These are phyloP conservation scores for Cephalotrichum gorgonifer DNA, from an alignment of 2,329 filamentous ascomycete genomes.

Conservation along the genomic window DNA sequence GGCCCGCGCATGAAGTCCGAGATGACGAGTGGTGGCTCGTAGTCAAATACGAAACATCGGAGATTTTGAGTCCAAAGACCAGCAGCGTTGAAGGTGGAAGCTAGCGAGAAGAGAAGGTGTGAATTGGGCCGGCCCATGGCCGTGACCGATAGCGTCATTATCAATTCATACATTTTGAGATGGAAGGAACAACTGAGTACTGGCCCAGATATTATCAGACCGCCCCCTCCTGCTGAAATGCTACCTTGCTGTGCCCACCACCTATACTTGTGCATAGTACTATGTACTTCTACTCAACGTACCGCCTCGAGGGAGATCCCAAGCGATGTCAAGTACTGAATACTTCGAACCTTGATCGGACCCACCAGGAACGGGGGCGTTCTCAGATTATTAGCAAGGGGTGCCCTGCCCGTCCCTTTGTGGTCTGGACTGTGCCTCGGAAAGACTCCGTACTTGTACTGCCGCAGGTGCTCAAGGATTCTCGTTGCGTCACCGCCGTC, in stretches of 20 bases:
- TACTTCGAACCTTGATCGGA: no score
- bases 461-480: not conserved
- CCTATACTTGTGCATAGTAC: no score
- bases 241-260: not conserved
- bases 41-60: not conserved
- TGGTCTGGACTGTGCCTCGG: not conserved
- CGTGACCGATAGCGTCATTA: constrained; percentile 1
- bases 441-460: no score
- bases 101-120: no score
- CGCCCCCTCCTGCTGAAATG: constrained; percentile 2
- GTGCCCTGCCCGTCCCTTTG: no score
- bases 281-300: no score
- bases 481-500: constrained; percentile 3
- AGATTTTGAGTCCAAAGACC: not conserved
- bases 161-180: constrained; percentile 1
- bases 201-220: not conserved
- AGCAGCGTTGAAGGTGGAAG: no score
- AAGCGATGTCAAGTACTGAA: no score
- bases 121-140: no score
- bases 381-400: no score
- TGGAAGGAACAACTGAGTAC: not conserved
- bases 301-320: no score
- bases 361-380: not conserved
- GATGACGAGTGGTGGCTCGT: not conserved
- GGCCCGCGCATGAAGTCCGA: not conserved